Evolutionary conservation across 306 rosid genomes (phyloP).

Genomic region (Sophora flavescens): DNA sequence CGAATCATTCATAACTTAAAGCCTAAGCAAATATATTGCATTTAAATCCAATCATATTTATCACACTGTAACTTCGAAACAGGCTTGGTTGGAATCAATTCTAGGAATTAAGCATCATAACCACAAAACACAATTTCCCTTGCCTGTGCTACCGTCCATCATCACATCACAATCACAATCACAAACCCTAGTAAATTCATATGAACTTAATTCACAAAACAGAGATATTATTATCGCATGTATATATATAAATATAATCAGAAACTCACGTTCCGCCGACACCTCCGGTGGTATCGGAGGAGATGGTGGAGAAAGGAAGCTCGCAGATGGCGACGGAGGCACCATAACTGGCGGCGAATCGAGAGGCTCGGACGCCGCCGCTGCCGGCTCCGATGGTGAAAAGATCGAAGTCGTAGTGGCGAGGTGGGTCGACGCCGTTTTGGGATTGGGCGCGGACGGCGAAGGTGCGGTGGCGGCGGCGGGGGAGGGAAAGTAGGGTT

Average conservation of each 20-base stretch:
- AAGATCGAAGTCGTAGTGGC: slow-evolving; percentile 83
- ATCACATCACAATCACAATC: too few species aligned
- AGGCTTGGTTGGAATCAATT: background rate
- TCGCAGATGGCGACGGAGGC: slow-evolving; percentile 88
- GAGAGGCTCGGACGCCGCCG: slow-evolving; percentile 95
- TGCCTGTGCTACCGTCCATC: background rate
- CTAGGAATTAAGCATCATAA: background rate
- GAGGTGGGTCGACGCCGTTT: slow-evolving; percentile 58
- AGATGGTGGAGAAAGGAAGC: slow-evolving; percentile 90
- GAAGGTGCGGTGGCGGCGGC: slow-evolving; percentile 39
- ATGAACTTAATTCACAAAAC: background rate
- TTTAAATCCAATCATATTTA: background rate
- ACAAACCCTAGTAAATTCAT: slow-evolving; percentile 19
- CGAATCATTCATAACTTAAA: background rate
- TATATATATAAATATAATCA: background rate
- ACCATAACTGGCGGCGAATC: slow-evolving; percentile 77
- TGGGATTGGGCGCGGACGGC: slow-evolving; percentile 58
- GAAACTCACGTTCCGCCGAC: slow-evolving; percentile 93
- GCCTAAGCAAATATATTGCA: background rate
- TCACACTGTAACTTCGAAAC: background rate
- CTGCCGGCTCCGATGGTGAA: slow-evolving; percentile 96
- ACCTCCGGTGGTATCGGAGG: slow-evolving; percentile 90
- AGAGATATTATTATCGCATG: background rate
- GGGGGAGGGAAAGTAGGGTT: slow-evolving; percentile 42
- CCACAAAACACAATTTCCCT: background rate